These are phyloP conservation scores for Colletotrichum lupini DNA, from an alignment of 2,329 filamentous ascomycete species.

Conservation along the genomic window DNA sequence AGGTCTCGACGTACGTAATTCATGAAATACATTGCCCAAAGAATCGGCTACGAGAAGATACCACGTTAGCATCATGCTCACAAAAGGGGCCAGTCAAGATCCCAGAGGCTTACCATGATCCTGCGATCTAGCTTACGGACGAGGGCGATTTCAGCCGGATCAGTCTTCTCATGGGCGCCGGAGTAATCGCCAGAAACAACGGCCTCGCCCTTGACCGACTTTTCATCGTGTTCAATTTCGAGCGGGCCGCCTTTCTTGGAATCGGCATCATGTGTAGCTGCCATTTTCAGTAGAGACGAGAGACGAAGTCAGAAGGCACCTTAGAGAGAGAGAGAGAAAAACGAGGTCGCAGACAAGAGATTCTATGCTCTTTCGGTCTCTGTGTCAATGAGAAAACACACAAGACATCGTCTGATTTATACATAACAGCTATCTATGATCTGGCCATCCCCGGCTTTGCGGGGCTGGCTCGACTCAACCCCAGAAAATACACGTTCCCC, in stretches of 20 bases:
- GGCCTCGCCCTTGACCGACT: conserved; percentile 15
- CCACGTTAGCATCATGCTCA: background rate
- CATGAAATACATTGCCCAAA: conserved; percentile 40
- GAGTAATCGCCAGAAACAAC: conserved; percentile 22
- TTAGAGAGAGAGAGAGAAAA: background rate
- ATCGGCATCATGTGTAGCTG: background rate
- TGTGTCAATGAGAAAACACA: background rate
- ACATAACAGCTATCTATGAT: background rate
- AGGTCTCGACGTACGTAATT: conserved; percentile 26
- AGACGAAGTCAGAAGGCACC: background rate
- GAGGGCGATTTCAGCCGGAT: conserved; percentile 39
- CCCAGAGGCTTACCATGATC: conserved; percentile 38
- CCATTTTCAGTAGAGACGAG: background rate
- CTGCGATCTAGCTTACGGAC: conserved; percentile 40
- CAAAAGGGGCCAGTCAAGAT: no score
- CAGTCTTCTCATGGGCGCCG: conserved; percentile 41
- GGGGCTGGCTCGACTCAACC: conserved; percentile 4
- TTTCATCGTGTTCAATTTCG: conserved; percentile 26
- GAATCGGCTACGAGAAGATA: conserved; percentile 34
- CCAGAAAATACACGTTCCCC: conserved; percentile 13
- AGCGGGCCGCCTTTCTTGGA: conserved; percentile 5
- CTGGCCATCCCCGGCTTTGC: conserved; percentile 7
- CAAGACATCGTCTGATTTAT: background rate
- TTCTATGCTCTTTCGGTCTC: background rate
- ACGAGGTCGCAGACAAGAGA: background rate